A percentile compares a stretch with the other conserved stretches of the same genome.
Conservation (phyloP, 2,329 filamentous ascomycete species). For the Neocucurbitaria cava region DNA sequence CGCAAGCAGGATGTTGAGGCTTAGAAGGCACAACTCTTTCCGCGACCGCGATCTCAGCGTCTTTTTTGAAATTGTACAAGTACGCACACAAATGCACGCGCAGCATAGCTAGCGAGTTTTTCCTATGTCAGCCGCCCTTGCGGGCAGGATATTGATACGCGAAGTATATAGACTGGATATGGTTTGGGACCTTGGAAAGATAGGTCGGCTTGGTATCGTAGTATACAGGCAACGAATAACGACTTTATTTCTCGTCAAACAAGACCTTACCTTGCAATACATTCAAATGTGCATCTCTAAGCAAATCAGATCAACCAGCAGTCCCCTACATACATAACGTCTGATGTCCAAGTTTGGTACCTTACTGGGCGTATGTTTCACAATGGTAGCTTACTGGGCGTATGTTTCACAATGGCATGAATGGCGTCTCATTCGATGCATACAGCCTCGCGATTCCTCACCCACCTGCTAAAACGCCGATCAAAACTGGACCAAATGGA, state of each 20-base stretch:
- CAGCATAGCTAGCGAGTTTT: not conserved
- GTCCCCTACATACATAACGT: no score
- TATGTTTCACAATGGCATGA: no score
- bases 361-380: no score
- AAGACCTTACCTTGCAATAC: no score
- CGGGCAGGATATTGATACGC: not conserved
- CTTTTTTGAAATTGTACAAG: not conserved
- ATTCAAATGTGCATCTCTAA: no score
- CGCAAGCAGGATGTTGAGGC: slow-evolving; percentile 36
- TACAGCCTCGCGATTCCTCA: not conserved
- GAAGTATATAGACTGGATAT: not conserved
- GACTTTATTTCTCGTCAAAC: no score
- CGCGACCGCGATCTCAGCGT: not conserved
- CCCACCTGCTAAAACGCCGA: not conserved
- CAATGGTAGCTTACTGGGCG: no score
- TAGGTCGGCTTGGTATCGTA: not conserved
- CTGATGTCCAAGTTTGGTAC: no score
- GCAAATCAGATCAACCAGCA: no score
- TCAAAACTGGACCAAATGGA: not conserved
- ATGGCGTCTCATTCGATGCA: not conserved
- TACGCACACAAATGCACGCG: not conserved
- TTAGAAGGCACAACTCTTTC: slow-evolving; percentile 19
- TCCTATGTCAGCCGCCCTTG: not conserved
- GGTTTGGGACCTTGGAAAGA: not conserved
- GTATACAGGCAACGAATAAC: no score